phyloP scores from a whole-genome alignment of 1,284 basidiomycete genomes.

The Boletellus deceptivus region DNA sequence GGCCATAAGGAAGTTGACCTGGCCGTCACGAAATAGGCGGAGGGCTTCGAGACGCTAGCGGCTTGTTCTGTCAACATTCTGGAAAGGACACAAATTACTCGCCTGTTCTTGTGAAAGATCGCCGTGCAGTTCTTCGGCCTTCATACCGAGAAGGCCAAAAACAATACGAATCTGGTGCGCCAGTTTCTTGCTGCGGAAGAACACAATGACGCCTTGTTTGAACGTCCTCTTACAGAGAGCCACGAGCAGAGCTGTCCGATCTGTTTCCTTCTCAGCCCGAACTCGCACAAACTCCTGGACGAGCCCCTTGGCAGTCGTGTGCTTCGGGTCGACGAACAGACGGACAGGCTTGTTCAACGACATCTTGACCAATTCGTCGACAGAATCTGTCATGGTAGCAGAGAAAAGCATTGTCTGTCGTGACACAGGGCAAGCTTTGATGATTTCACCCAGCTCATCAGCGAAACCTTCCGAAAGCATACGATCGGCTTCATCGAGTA shows the following conservation, averaged over 20 bases:
- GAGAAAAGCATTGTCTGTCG: conserved; percentile 99
- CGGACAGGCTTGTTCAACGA: conserved; percentile 90
- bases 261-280: conserved; percentile 72
- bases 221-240: conserved; percentile 88
- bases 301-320: conserved; percentile 84
- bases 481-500: conserved; percentile 96
- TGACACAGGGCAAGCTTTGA: conserved; percentile 83
- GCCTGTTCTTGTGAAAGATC: conserved; percentile 95
- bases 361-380: conserved; percentile 91
- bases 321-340: conserved; percentile 93
- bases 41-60: conserved; percentile 80
- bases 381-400: conserved; percentile 96
- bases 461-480: conserved; percentile 98
- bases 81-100: conserved; percentile 23
- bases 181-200: conserved; percentile 93
- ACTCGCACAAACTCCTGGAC: conserved; percentile 95
- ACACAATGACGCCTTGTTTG: conserved; percentile 83
- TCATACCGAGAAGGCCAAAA: conserved; percentile 86
- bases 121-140: conserved; percentile 90
- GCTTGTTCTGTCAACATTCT: conserved; percentile 5
- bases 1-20: conserved; percentile 88
- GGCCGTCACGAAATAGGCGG: conserved; percentile 82
- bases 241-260: conserved; percentile 81
- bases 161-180: conserved; percentile 96
- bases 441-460: conserved; percentile 94